phyloP scores from a whole-genome alignment of 495 filamentous ascomycete genomes.

The Penicillium arizonense region DNA sequence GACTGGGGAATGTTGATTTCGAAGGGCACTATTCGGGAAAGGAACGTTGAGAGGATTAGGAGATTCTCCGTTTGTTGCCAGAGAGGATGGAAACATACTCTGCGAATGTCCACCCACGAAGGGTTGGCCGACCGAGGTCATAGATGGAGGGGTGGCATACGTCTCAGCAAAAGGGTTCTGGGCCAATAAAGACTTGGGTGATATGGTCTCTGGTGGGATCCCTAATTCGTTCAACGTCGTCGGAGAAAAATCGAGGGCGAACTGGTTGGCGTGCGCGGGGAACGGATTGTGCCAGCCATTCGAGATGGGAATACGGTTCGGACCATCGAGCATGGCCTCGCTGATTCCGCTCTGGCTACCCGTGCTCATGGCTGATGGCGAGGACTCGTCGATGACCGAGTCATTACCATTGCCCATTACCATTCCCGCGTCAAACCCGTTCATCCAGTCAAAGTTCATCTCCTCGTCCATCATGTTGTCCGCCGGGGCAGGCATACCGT shows the following conservation, averaged over 20 bases:
- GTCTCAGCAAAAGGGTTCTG: conserved; percentile 44
- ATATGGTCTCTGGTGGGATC: conserved; percentile 43
- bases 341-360: conserved; percentile 89
- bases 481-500: conserved; percentile 50
- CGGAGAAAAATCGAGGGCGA: conserved; percentile 57
- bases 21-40: conserved; percentile 52
- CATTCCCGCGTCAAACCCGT: conserved; percentile 74
- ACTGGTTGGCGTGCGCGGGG: conserved; percentile 59
- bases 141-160: conserved; percentile 60
- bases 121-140: conserved; percentile 57
- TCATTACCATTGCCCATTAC: conserved; percentile 68
- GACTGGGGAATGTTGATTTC: conserved; percentile 62
- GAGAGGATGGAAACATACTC: conserved; percentile 56
- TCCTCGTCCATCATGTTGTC: conserved; percentile 68
- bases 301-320: conserved; percentile 56
- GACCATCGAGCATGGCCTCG: conserved; percentile 87
- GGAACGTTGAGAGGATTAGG: conserved; percentile 54
- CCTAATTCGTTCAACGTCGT: conserved; percentile 42
- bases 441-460: conserved; percentile 80
- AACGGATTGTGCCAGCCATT: conserved; percentile 66
- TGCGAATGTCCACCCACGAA: conserved; percentile 50
- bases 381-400: conserved; percentile 84
- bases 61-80: conserved; percentile 56
- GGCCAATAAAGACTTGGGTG: conserved; percentile 49
- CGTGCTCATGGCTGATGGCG: conserved; percentile 90